Conservation (phyloP, 2,329 filamentous ascomycete genomes). For the Boeremia lycopersici region DNA sequence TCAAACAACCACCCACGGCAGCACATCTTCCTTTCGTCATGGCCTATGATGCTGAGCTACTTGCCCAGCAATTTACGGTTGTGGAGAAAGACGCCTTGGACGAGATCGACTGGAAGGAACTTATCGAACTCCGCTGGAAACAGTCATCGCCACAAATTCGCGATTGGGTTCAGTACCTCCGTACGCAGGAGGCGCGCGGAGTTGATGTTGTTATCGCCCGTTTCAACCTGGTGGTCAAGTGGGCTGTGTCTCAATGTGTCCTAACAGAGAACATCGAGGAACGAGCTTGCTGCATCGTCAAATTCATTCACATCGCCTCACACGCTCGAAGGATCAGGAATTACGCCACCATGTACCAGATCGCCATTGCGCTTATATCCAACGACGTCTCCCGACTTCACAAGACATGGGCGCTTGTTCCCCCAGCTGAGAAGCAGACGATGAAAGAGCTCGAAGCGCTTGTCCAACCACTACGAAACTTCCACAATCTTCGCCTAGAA, state of each 20-base stretch:
- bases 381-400: slow-evolving; percentile 72
- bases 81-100: slow-evolving; percentile 86
- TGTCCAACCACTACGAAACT: slow-evolving; percentile 78
- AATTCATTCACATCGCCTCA: slow-evolving; percentile 79
- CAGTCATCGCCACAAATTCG: slow-evolving; percentile 69
- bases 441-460: slow-evolving; percentile 73
- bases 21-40: slow-evolving; percentile 78
- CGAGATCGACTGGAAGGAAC: slow-evolving; percentile 86
- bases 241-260: slow-evolving; percentile 80
- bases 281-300: slow-evolving; percentile 76
- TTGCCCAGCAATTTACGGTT: slow-evolving; percentile 83
- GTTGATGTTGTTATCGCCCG: slow-evolving; percentile 84
- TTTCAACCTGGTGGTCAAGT: slow-evolving; percentile 89
- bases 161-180: slow-evolving; percentile 83
- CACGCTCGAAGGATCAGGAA: slow-evolving; percentile 79
- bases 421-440: slow-evolving; percentile 67
- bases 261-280: slow-evolving; percentile 75
- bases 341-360: slow-evolving; percentile 82
- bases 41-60: slow-evolving; percentile 76
- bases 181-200: slow-evolving; percentile 72
- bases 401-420: slow-evolving; percentile 74
- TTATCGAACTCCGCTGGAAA: slow-evolving; percentile 84
- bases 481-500: slow-evolving; percentile 75
- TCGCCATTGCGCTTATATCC: slow-evolving; percentile 76
- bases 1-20: slow-evolving; percentile 25